Evolutionary conservation across 768 basidiomycete species (phyloP), one percentile per base, ranked within the genome.

Genomic region (Pleurotus eryngii): DNA sequence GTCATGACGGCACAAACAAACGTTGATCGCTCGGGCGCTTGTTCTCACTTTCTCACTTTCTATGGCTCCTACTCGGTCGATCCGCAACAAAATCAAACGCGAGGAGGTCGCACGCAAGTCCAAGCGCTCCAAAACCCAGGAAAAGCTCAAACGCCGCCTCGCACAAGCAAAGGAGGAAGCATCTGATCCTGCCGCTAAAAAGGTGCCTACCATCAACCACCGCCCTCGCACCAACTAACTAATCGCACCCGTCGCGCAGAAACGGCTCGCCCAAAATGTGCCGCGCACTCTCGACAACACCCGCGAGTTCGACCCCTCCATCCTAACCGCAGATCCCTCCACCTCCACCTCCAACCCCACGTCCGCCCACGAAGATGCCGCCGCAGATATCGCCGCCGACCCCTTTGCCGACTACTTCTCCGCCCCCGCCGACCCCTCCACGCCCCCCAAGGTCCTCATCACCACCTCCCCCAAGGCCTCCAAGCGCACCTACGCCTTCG

Each of bases 201-300:
- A 89, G 76, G 93, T 92, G 49, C 18, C 24, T 46, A 20, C 48
- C 20, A 20, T 20, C 20, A 20, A 20, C 20, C 20, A 20, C 20
- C 20, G 2, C 20, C 20, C 20, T 20, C 20, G 2, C 2, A 20
- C 20, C 2, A 20, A 20, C 2, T 24, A 24, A 24, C 24, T 24
- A 24, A 24, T 5, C 24, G 24, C 24, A 24, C 24, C 4, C 24
- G 5, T 27, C 40, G 35, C 45, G 9, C 57, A 95, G 93, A 87
- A 87, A 85, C 85, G 95, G 57, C 73, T 91, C 20, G 80, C 83
- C 5, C 84, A 89, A 64, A 97, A 97, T 76, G 79, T 95, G 8
- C 95, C 95, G 0, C 82, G 82, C 46, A 99, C 97, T 0, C 82
- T 98, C 20, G 97, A 99, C 67, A 98, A 98, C 68, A 90, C 86